Percentiles rank a stretch among this genome's conserved stretches.
phyloP scores from a whole-genome alignment of 2,329 filamentous ascomycete genomes.

The Pseudogymnoascus destructans region DNA sequence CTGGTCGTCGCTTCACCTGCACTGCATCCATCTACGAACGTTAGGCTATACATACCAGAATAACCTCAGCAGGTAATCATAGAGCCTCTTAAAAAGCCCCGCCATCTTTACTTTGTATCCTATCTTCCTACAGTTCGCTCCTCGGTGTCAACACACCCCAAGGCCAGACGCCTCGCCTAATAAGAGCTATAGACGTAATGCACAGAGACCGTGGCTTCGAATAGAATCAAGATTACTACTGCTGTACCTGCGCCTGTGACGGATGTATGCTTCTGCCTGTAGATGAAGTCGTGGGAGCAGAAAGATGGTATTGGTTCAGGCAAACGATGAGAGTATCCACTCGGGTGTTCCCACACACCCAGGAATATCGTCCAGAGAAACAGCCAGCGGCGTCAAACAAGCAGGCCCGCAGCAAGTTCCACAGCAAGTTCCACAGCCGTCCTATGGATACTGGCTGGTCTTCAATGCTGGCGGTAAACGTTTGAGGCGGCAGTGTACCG shows the following conservation, averaged over 20 bases:
- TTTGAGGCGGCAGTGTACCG: not conserved
- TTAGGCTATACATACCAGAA: constrained; percentile 64
- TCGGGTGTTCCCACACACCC: constrained; percentile 4
- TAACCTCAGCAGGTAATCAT: constrained; percentile 94
- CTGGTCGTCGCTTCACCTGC: not conserved
- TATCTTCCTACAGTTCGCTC: constrained; percentile 6
- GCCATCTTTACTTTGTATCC: constrained; percentile 50
- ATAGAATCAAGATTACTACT: not conserved
- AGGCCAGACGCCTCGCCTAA: not conserved
- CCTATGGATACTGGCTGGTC: not conserved
- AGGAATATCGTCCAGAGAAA: not conserved
- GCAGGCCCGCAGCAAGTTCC: not conserved
- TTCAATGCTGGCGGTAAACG: not conserved
- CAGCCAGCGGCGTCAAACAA: not conserved
- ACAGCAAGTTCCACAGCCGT: not conserved
- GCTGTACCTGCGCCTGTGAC: not conserved
- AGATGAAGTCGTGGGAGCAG: not conserved
- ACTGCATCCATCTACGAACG: not conserved
- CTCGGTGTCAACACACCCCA: not conserved
- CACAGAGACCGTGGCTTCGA: not conserved
- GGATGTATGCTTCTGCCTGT: constrained; percentile 1
- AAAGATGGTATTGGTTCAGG: not conserved
- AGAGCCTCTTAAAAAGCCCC: constrained; percentile 82
- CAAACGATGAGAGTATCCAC: constrained; percentile 6
- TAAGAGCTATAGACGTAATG: constrained; percentile 2